These are phyloP conservation scores for Xylaria palmicola DNA, from an alignment of 495 filamentous ascomycete genomes.

Conservation along the genomic window DNA sequence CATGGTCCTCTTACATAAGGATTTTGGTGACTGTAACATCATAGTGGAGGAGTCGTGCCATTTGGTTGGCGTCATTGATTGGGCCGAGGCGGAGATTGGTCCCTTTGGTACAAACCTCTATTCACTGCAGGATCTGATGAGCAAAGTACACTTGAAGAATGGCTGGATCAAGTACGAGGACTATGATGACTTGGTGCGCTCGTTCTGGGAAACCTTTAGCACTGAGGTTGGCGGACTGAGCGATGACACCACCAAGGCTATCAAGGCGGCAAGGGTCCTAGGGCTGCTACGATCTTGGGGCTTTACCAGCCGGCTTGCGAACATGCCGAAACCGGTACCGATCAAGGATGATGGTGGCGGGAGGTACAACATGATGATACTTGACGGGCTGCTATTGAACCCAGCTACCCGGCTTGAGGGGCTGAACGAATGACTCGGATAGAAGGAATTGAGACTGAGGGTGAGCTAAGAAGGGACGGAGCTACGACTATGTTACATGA, in stretches of 20 bases:
- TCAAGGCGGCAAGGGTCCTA: constrained; percentile 38
- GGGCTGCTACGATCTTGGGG: constrained; percentile 38
- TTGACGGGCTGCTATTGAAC: no score
- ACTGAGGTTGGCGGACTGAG: constrained; percentile 32
- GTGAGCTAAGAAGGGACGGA: no score
- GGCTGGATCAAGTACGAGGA: constrained; percentile 40
- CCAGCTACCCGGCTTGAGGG: no score
- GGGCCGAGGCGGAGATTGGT: constrained; percentile 40
- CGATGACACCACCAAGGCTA: constrained; percentile 27
- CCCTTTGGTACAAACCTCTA: constrained; percentile 43
- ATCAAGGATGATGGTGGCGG: no score
- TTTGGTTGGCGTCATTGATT: constrained; percentile 43
- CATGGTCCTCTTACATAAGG: constrained; percentile 41
- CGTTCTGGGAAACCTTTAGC: constrained; percentile 39
- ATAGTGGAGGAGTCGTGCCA: constrained; percentile 37
- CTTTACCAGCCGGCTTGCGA: constrained; percentile 42
- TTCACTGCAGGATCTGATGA: constrained; percentile 34
- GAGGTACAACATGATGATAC: no score
- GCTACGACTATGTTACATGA: no score
- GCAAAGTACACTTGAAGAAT: constrained; percentile 36
- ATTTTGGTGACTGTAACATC: constrained; percentile 40
- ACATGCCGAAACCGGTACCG: no score
- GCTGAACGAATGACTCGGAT: no score
- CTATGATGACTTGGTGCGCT: constrained; percentile 31
- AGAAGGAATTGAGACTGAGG: no score